Evolutionary conservation across 2,329 filamentous ascomycete genomes (phyloP).

Genomic region (Amphichorda felina): DNA sequence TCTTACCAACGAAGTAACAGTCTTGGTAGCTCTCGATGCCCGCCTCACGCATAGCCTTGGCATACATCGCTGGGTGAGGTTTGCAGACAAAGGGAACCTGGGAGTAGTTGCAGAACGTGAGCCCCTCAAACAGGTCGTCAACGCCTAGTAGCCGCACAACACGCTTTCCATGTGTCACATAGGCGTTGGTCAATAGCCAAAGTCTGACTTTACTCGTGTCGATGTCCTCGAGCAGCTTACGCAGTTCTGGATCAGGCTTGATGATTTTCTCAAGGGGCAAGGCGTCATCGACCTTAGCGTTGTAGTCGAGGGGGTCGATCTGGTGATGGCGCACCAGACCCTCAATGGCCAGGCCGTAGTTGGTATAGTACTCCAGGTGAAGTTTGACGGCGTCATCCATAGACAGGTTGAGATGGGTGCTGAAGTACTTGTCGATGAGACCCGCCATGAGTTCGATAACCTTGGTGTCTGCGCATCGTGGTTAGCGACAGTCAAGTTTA

Average conservation of each 20-base stretch:
- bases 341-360: constrained; percentile 95
- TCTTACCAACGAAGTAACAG: constrained; percentile 88
- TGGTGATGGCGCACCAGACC: constrained; percentile 88
- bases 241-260: constrained; percentile 62
- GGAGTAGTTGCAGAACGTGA: constrained; percentile 89
- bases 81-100: constrained; percentile 71
- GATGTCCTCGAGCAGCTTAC: constrained; percentile 67
- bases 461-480: constrained; percentile 44
- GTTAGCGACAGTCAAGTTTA: constrained; percentile 2
- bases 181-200: constrained; percentile 96
- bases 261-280: constrained; percentile 79
- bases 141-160: constrained; percentile 73
- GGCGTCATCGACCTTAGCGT: constrained; percentile 87
- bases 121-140: constrained; percentile 84
- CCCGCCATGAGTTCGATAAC: constrained; percentile 83
- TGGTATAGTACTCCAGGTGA: constrained; percentile 86
- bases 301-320: constrained; percentile 92
- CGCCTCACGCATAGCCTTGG: constrained; percentile 80
- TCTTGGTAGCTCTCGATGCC: constrained; percentile 53
- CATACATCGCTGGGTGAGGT: constrained; percentile 70
- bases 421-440: constrained; percentile 58
- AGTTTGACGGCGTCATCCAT: constrained; percentile 72
- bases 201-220: constrained; percentile 73
- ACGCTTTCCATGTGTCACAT: constrained; percentile 73
- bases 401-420: constrained; percentile 59